These are phyloP conservation scores for Diddensiella transvaalensis DNA, from an alignment of 805 yeast species.

Conservation along the genomic window DNA sequence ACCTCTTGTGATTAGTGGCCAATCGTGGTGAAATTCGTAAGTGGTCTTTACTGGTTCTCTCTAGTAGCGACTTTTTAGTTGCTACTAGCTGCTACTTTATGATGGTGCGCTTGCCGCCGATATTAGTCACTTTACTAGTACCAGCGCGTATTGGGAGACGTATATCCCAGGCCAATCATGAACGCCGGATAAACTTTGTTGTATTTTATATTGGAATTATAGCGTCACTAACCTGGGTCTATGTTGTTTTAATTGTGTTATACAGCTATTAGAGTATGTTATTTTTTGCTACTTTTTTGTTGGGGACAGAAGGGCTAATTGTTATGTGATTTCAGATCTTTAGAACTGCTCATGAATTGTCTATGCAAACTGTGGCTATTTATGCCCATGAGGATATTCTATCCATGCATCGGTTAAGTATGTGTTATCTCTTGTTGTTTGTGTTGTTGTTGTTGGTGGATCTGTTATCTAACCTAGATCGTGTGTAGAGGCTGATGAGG, in stretches of 20 bases:
- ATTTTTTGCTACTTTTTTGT: no score
- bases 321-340: conserved; percentile 50
- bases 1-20: conserved; percentile 29
- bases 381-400: conserved; percentile 94
- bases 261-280: conserved; percentile 20
- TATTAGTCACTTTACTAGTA: neutral
- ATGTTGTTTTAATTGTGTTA: neutral
- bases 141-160: neutral
- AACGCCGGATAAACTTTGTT: neutral
- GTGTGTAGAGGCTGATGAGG: conserved; percentile 36
- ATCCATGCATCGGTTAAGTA: conserved; percentile 84
- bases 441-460: no score
- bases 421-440: conserved; percentile 10
- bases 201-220: no score
- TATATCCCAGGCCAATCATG: conserved; percentile 2
- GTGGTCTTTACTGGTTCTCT: conserved; percentile 12
- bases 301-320: conserved; percentile 75
- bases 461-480: conserved; percentile 3
- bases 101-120: neutral
- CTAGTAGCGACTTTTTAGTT: no score
- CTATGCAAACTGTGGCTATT: conserved; percentile 96
- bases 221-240: neutral
- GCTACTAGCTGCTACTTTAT: no score
- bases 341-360: conserved; percentile 95
- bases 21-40: conserved; percentile 40